These are phyloP conservation scores for Candida golubevii DNA, from an alignment of 805 yeast species.

Conservation along the genomic window DNA sequence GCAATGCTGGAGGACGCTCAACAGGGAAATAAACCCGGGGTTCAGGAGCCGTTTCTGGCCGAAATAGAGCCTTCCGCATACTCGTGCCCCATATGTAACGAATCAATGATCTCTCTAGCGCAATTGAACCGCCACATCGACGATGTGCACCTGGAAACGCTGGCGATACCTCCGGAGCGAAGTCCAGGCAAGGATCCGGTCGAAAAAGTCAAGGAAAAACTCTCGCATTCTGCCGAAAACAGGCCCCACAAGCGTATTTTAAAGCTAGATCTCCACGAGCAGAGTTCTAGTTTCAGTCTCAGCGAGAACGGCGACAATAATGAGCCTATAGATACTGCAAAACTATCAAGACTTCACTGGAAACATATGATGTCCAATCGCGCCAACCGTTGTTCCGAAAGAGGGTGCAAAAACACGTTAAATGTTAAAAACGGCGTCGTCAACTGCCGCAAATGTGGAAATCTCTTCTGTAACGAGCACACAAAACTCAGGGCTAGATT, in stretches of 20 bases:
- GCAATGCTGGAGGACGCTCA: too few relatives aligned
- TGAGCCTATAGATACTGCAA: slow-evolving; percentile 7
- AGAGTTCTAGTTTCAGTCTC: slow-evolving; percentile 30
- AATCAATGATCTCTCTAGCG: slow-evolving; percentile 47
- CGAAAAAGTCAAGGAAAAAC: not conserved
- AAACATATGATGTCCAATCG: slow-evolving; percentile 38
- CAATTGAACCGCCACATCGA: slow-evolving; percentile 72
- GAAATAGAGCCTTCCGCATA: not conserved
- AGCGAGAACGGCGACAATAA: slow-evolving; percentile 20
- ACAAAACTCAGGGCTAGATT: slow-evolving; percentile 51
- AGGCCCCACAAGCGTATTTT: slow-evolving; percentile 31
- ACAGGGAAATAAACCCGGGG: too few relatives aligned
- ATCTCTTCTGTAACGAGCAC: slow-evolving; percentile 63
- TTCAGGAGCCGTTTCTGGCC: too few relatives aligned
- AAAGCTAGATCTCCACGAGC: slow-evolving; percentile 50
- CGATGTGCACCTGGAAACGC: slow-evolving; percentile 44
- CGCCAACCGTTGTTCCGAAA: slow-evolving; percentile 38
- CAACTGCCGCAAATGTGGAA: slow-evolving; percentile 77
- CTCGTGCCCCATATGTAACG: slow-evolving; percentile 69
- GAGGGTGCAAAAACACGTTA: slow-evolving; percentile 40
- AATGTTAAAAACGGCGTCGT: slow-evolving; percentile 52
- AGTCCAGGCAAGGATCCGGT: not conserved
- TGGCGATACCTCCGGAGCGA: too few relatives aligned
- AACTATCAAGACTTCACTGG: slow-evolving; percentile 55
- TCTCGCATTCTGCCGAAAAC: slow-evolving; percentile 4